These are phyloP conservation scores for Daldinia loculata DNA, from an alignment of 495 filamentous ascomycete genomes.

Conservation along the genomic window DNA sequence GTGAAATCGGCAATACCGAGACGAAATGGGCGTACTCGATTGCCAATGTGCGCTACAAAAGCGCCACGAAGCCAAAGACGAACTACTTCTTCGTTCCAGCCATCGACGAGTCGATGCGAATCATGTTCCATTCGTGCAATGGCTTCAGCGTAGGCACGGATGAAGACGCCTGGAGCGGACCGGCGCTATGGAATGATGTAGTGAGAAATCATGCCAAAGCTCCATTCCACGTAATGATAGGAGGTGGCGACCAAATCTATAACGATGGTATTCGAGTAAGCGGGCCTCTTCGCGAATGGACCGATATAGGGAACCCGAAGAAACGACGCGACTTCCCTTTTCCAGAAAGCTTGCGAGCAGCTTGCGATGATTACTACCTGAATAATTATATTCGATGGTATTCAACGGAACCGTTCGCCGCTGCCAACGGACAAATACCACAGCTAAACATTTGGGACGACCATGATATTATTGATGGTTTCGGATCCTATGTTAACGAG, in stretches of 20 bases:
- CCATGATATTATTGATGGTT: conserved; percentile 91
- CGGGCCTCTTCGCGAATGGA: conserved; percentile 83
- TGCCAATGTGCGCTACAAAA: conserved; percentile 55
- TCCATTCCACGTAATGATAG: conserved; percentile 95
- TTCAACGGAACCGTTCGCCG: conserved; percentile 79
- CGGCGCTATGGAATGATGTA: conserved; percentile 91
- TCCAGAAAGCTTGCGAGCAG: conserved; percentile 71
- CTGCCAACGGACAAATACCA: conserved; percentile 85
- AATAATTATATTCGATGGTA: conserved; percentile 93
- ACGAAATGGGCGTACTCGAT: conserved; percentile 69
- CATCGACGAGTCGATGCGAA: conserved; percentile 83
- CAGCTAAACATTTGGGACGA: conserved; percentile 97
- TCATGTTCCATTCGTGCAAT: conserved; percentile 97
- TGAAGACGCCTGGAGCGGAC: conserved; percentile 82
- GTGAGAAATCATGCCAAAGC: conserved; percentile 71
- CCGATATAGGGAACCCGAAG: conserved; percentile 79
- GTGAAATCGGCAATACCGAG: conserved; percentile 64
- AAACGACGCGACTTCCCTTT: conserved; percentile 83
- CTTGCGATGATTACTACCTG: conserved; percentile 91
- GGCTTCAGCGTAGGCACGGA: conserved; percentile 95
- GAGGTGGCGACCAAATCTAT: conserved; percentile 95
- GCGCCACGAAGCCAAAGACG: conserved; percentile 55
- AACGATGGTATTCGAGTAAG: conserved; percentile 87
- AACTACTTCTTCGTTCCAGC: conserved; percentile 80
- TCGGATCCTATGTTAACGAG: conserved; percentile 89